Conservation (phyloP, 305 asterid species). For the Rubia tinctorum region DNA sequence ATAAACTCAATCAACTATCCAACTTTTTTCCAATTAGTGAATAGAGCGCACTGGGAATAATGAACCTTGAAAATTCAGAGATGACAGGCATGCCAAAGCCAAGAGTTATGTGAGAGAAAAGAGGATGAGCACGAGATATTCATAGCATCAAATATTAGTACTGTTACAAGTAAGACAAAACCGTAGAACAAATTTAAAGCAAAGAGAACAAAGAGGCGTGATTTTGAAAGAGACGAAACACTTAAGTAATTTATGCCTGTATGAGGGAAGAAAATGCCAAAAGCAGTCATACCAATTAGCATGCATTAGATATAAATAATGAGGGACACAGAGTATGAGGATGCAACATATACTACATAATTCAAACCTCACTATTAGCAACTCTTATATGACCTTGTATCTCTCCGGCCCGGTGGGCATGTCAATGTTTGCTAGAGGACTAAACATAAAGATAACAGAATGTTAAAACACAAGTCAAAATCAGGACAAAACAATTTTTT, state of each 20-base stretch:
- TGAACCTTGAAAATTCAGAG: background rate
- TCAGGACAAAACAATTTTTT: background rate
- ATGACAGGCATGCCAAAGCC: background rate
- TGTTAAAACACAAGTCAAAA: background rate
- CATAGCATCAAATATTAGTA: background rate
- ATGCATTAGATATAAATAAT: background rate
- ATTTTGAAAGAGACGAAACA: background rate
- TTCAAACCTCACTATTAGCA: background rate
- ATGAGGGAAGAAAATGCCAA: background rate
- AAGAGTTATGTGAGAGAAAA: background rate
- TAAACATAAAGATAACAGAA: background rate
- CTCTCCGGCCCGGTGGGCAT: background rate
- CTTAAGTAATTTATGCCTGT: background rate
- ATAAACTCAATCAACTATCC: background rate
- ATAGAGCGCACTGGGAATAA: background rate
- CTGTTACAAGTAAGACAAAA: background rate
- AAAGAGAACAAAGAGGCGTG: background rate
- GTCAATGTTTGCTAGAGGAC: background rate
- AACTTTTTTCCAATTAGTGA: too few relatives aligned
- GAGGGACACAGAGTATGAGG: background rate
- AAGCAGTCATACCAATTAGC: background rate
- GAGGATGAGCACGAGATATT: background rate
- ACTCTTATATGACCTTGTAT: background rate
- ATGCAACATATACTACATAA: background rate
- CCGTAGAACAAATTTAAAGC: background rate